Conservation (phyloP, 306 rosid genomes). For the Prunus mongolica region DNA sequence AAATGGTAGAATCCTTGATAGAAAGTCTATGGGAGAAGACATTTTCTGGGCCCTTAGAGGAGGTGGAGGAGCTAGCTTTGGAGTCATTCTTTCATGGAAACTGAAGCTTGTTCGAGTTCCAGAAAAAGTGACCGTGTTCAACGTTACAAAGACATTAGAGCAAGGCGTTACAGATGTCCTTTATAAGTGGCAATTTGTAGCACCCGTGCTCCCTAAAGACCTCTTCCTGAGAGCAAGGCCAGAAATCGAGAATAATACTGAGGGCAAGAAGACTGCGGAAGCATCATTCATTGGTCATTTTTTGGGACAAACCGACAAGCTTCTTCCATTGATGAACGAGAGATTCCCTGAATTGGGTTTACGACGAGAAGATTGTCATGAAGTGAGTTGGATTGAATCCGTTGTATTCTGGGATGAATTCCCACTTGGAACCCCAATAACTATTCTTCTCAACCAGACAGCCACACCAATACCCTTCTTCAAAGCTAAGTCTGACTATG, state of each 20-base stretch:
- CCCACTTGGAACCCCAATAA: not conserved
- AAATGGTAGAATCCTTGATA: constrained; percentile 42
- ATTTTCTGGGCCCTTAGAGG: constrained; percentile 58
- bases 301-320: constrained; percentile 46
- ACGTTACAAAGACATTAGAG: constrained; percentile 30
- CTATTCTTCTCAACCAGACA: constrained; percentile 3
- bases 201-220: constrained; percentile 34
- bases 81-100: constrained; percentile 49
- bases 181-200: constrained; percentile 42
- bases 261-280: constrained; percentile 28
- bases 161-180: constrained; percentile 25
- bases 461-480: not conserved
- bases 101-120: constrained; percentile 45
- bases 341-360: constrained; percentile 52
- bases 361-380: constrained; percentile 39
- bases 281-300: constrained; percentile 36
- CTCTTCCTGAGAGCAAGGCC: constrained; percentile 58
- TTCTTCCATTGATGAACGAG: constrained; percentile 35
- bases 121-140: constrained; percentile 39
- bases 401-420: constrained; percentile 24
- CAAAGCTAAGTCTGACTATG: constrained; percentile 29
- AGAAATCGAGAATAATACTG: not conserved
- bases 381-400: constrained; percentile 53
- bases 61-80: constrained; percentile 67
- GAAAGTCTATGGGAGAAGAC: constrained; percentile 44